These are phyloP conservation scores for Tricholoma saponaceum DNA, from an alignment of 768 basidiomycete genomes.

Conservation along the genomic window DNA sequence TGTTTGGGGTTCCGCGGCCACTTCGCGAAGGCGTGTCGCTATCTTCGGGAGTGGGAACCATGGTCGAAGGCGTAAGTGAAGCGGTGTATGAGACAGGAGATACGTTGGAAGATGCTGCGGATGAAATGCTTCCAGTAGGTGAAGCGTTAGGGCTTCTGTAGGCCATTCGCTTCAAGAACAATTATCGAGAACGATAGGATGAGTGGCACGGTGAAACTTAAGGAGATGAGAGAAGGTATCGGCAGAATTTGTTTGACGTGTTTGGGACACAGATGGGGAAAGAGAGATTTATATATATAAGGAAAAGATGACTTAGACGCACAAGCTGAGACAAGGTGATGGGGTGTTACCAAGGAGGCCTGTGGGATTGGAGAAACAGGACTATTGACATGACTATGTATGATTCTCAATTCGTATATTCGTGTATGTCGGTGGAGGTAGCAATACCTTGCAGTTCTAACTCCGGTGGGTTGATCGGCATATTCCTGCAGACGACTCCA, in stretches of 20 bases:
- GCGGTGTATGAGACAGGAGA: constrained; percentile 40
- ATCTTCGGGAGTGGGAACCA: constrained; percentile 28
- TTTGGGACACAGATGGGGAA: constrained; percentile 24
- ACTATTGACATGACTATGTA: constrained; percentile 26
- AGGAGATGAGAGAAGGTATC: constrained; percentile 22
- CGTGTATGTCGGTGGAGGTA: constrained; percentile 19
- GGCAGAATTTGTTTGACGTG: constrained; percentile 34
- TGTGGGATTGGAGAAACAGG: constrained; percentile 26
- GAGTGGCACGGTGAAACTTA: constrained; percentile 24
- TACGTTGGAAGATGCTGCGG: constrained; percentile 38
- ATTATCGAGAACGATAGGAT: constrained; percentile 13
- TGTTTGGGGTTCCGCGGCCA: constrained; percentile 43
- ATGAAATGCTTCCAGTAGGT: constrained; percentile 44
- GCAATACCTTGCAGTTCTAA: constrained; percentile 17
- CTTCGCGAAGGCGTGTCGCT: constrained; percentile 22
- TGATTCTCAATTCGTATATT: constrained; percentile 16
- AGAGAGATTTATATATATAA: constrained; percentile 31
- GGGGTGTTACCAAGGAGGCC: constrained; percentile 44
- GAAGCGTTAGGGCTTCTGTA: constrained; percentile 45
- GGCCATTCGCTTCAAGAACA: constrained; percentile 37
- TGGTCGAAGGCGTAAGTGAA: constrained; percentile 33
- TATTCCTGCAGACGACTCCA: constrained; percentile 27
- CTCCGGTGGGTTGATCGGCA: constrained; percentile 30
- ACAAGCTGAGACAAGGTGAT: constrained; percentile 32
- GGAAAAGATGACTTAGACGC: constrained; percentile 24